Conservation (phyloP, 139 green algal genomes). For the Chlorella sp. region DNA sequence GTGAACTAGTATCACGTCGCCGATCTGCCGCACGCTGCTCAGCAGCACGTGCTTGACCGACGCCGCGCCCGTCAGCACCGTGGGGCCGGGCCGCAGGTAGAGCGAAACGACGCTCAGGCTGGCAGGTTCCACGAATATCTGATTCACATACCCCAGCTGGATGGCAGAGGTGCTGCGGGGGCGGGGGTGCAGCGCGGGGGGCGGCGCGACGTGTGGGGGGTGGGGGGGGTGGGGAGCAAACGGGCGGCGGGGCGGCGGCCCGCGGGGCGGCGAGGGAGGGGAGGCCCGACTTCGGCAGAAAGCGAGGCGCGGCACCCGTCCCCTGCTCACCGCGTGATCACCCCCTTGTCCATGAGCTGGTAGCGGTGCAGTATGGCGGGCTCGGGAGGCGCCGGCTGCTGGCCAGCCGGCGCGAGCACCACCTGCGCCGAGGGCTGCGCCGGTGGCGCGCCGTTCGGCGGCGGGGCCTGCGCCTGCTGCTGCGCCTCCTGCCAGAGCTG, state of each 20-base stretch:
- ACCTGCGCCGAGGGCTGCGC: neutral
- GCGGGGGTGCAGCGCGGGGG: neutral
- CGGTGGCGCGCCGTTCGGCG: too few relatives aligned
- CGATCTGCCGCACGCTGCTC: constrained; percentile 63
- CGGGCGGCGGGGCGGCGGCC: neutral
- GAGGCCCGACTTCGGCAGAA: neutral
- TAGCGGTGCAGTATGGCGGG: constrained; percentile 19
- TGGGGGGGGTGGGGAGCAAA: neutral
- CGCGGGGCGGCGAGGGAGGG: neutral
- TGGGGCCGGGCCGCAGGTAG: constrained; percentile 60
- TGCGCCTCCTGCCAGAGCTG: too few relatives aligned
- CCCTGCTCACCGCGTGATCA: constrained; percentile 29
- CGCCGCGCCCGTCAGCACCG: neutral
- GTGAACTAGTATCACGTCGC: constrained; percentile 81
- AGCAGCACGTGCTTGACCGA: constrained; percentile 50
- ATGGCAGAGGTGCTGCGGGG: constrained; percentile 51
- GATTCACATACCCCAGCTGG: constrained; percentile 61
- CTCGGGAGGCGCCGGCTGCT: neutral
- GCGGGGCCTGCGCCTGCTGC: neutral
- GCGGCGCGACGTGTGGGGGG: neutral
- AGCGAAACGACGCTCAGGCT: constrained; percentile 57
- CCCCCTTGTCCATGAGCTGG: constrained; percentile 35
- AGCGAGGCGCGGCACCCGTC: neutral
- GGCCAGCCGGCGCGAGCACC: constrained; percentile 1
- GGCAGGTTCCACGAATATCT: constrained; percentile 67